Base-by-base conservation (phyloP, 2,329 filamentous ascomycete species). In the Colletotrichum truncatum region DNA sequence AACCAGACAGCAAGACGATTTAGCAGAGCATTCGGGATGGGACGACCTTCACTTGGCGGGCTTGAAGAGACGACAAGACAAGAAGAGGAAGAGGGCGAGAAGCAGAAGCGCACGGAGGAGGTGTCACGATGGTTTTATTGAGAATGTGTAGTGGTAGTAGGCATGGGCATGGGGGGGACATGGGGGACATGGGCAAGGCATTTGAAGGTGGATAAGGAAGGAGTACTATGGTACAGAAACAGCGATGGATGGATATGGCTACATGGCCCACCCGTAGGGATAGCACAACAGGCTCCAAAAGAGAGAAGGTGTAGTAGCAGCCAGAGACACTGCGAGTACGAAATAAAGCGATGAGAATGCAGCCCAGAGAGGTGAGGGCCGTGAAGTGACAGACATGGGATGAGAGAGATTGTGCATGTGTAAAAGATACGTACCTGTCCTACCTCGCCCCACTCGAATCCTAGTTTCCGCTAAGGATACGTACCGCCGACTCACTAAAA, bases 121-220 rank as follows among this genome's bases (percentile, higher is more conserved):
- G 63, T 63, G 63, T 63, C 63, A 32, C 63, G 63, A 66, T 63
- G 57, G 63, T 66, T 66, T 66, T 63, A 63, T 66, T 63, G 28
- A 34, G 38, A 34, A 46, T 30, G 53, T 16, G 41, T 12, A 43
- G 16, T 18, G 11, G 32, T n/a, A n/a, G n/a, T n/a, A n/a, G n/a
- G n/a, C n/a, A 55, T 32, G 57, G 14, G 57, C 30, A 65, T 36
- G 34, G 46, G 53, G 38, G n/a, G 28, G 46, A 45, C 21, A 59
- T 46, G 16, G 45, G 28, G 11, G 7, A 52, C 5, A 43, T 11
- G 18, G 45, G 46, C 28, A 64, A 46, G 25, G 55, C 48, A 46
- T 36, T 28, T 53, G 56, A 16, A 23, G 36, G 56, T 52, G 30
- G 18, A 49, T 38, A 18, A 32, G 28, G 28, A 23, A 21, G 16